phyloP scores from a whole-genome alignment of 805 yeast genomes.

The Candida montana region DNA sequence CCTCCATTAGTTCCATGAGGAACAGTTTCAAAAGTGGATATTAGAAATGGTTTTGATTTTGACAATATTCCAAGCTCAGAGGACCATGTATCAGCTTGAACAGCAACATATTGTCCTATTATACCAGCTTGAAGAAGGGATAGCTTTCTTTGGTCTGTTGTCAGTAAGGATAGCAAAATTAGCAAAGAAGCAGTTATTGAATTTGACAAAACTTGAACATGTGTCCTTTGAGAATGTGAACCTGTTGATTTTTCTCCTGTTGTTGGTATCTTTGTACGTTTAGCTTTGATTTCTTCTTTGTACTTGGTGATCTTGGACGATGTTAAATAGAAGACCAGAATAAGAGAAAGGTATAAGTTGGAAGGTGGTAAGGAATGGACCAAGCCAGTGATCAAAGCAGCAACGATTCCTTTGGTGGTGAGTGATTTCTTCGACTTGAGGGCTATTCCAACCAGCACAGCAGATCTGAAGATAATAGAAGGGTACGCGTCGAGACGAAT shows the following conservation, averaged over 20 bases:
- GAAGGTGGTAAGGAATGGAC: conserved; percentile 35
- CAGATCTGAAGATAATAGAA: conserved; percentile 14
- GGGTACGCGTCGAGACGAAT: not conserved
- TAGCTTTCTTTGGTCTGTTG: conserved; percentile 4
- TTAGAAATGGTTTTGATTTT: conserved; percentile 30
- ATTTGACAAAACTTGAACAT: conserved; percentile 38
- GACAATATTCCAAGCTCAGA: conserved; percentile 42
- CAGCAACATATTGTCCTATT: conserved; percentile 37
- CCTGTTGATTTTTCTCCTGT: conserved; percentile 11
- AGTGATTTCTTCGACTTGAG: conserved; percentile 33
- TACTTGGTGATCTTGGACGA: conserved; percentile 35
- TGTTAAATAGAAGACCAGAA: conserved; percentile 33
- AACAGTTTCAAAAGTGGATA: conserved; percentile 35
- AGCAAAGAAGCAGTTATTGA: conserved; percentile 33
- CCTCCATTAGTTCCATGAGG: conserved; percentile 47
- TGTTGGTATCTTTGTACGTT: conserved; percentile 25
- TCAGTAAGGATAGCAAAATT: conserved; percentile 23
- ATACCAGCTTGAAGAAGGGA: conserved; percentile 22
- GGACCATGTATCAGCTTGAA: conserved; percentile 43
- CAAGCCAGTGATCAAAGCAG: conserved; percentile 34
- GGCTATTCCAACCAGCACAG: conserved; percentile 11
- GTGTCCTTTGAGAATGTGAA: conserved; percentile 30
- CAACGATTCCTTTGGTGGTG: conserved; percentile 31
- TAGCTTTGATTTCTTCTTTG: conserved; percentile 31
- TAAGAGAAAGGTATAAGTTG: conserved; percentile 28